Base-by-base conservation (phyloP, 73 alveolate species). In the Uronychia binucleata region DNA sequence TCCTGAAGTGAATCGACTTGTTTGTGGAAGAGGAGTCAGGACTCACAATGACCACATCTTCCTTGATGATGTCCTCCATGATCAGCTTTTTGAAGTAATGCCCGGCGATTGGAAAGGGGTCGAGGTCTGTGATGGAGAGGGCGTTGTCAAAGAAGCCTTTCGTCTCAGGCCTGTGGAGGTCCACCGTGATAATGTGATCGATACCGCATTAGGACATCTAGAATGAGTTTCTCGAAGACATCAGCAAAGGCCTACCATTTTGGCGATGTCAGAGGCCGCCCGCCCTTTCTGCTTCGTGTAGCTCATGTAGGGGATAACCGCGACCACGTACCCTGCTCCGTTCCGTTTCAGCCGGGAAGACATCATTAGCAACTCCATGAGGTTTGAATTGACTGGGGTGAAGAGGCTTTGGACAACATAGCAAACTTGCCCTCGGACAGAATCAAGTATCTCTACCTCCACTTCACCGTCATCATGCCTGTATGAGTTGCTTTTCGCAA, bases 61-160 rank as follows among this genome's bases (percentile, higher is more conserved):
- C 27, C 5, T 30, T 8, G 1, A 75, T 8, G 46, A 5, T 5
- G 5, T 75, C 32, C 81, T 30, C 29, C 5, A 26, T 25, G 46
- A 75, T 75, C 25, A 75, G 58, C 30, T 30, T 30, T 75, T 75
- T 28, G 58, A 75, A 75, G 81, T 75, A 30, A 75, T 75, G 28
- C n/a, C 28, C 32, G 8, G 59, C 81, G 5, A 75, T 75, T 1
- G 81, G 81, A 75, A 26, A 75, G 5, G 81, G 29, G 30, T 75
- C 81, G 27, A 75, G 30, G 58, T 75, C 81, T 28, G 57, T 75
- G 59, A 75, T 28, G 27, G 46, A 28, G 5, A 75, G 1, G 28
- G 5, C 30, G 58, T 75, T 75, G 46, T 30, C 81, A 75, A 75
- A 75, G 32, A 28, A 75, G 19, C 81, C 81, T 75, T 75, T 75